Conservation (phyloP, 78 protist species). For the Neovahlkampfia damariscottae region DNA sequence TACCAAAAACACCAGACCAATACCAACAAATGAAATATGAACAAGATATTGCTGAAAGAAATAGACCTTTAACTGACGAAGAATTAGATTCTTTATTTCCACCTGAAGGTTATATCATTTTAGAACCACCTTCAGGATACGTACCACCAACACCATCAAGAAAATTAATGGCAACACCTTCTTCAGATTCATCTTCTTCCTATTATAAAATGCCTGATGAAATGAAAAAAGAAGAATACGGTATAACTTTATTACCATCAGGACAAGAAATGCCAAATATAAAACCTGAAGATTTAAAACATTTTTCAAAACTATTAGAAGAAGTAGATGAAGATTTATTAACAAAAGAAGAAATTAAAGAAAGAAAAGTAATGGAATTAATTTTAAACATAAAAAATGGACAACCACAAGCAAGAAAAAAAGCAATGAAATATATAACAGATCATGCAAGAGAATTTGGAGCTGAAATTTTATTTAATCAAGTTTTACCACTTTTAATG, state of each 20-base stretch:
- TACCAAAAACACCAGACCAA: conserved; percentile 24
- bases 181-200: no score
- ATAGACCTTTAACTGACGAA: conserved; percentile 82
- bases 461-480: conserved; percentile 89
- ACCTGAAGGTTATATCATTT: conserved; percentile 71
- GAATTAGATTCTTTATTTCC: conserved; percentile 90
- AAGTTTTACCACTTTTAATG: conserved; percentile 87
- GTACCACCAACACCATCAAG: conserved; percentile 34
- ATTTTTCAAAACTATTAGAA: conserved; percentile 69
- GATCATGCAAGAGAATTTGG: conserved; percentile 94
- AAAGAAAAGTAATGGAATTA: conserved; percentile 79
- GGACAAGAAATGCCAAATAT: conserved; percentile 58
- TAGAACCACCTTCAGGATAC: conserved; percentile 81
- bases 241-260: not conserved
- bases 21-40: conserved; percentile 32
- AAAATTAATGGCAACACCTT: not conserved
- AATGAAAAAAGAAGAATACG: not conserved
- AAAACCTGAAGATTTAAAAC: conserved; percentile 87
- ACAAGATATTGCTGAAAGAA: conserved; percentile 76
- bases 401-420: conserved; percentile 92
- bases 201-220: not conserved
- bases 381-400: conserved; percentile 94
- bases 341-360: conserved; percentile 66
- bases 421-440: conserved; percentile 82
- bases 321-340: conserved; percentile 56